Evolutionary conservation across 495 filamentous ascomycete genomes (phyloP), one percentile per base, ranked within the genome.

Genomic region (Penicillium verhagenii): DNA sequence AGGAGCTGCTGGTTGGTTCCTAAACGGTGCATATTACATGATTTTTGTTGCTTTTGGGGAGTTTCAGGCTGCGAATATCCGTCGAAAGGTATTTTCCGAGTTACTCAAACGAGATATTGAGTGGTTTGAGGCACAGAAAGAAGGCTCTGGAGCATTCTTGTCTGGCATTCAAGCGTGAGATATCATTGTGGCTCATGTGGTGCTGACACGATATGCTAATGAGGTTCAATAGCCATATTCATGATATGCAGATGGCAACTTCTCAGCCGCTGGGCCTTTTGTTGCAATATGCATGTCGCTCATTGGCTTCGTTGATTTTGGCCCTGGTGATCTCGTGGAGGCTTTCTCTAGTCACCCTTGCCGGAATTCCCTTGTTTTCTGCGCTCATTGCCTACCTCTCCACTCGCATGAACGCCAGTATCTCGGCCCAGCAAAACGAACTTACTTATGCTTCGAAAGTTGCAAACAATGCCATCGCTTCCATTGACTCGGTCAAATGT

Each of bases 401-500:
- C 1, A 66, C 74, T 1, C 76, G 71, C 42, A 81, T 94, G 48
- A 83, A 87, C 48, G 63, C 79, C 6, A 84, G 80, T 26, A 87
- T 96, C 29, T 79, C 83, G 53, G 73, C 63, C 11, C 93, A 98
- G 64, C 84, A 87, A 57, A 62, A 64, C 1, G 82, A 89, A 56
- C 82, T 97, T 0, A 78, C 79, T 4, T 64, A 77, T 50, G 91
- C 92, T 0, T 86, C 91, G 0, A 92, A 92, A 66, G 73, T 83
- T 28, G 82, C 84, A 11, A 86, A 81, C 25, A 86, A 80, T 21
- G 83, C 91, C 0, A 80, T 92, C 11, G 73, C 78, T 0, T 82
- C 82, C 4, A 93, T 98, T 42, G 91, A 95, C 53, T 84, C 89
- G 0, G 91, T 97, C 60, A 97, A 97, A 67, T 87, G 81, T 29